Base-by-base conservation (phyloP, 345 rosid species). In the Lepidium aucheri region DNA sequence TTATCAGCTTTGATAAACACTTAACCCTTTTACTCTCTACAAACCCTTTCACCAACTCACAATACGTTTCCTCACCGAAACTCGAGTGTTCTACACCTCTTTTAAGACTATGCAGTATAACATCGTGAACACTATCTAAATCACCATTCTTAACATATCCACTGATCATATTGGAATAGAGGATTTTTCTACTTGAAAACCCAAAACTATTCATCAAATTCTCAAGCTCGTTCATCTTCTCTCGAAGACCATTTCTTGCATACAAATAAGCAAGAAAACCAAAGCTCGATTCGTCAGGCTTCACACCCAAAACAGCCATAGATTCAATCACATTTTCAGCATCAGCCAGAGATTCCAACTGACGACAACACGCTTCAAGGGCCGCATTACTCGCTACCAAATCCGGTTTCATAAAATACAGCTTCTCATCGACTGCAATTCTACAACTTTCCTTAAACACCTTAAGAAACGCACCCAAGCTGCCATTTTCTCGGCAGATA, bases 181-280 rank as follows among this genome's bases (percentile, higher is more conserved):
- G 77, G 15, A 72, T 51, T 6, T 39, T 65, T 64, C 54, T 80
- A 78, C 74, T 72, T 0, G 51, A 66, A 76, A 88, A 84, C 30
- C 91, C 88, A 65, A 88, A 86, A 33, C 80, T 82, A 46, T 41
- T 45, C 80, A 90, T 83, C 72, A 88, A 65, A 74, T 40, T 61
- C 69, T 88, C 82, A 38, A 94, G 72, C 78, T 94, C 95, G 6
- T 18, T 35, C 18, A 88, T 78, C 85, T 86, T 94, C 53, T 82
- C 84, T 43, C 57, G 40, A 43, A 81, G 76, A 55, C 92, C 99
- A 56, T 88, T 85, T 6, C 84, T 56, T n/a, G 96, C 96, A 79
- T 86, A 90, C 71, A 94, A 70, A 71, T 94, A 90, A 68, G 82
- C 84, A 61, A 94, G 92, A 77, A 81, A 85, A 55, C 95, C 96